Evolutionary conservation across 331 rosid species (phyloP), one percentile per base, ranked within the genome.

Genomic region (Malus hybrid): DNA sequence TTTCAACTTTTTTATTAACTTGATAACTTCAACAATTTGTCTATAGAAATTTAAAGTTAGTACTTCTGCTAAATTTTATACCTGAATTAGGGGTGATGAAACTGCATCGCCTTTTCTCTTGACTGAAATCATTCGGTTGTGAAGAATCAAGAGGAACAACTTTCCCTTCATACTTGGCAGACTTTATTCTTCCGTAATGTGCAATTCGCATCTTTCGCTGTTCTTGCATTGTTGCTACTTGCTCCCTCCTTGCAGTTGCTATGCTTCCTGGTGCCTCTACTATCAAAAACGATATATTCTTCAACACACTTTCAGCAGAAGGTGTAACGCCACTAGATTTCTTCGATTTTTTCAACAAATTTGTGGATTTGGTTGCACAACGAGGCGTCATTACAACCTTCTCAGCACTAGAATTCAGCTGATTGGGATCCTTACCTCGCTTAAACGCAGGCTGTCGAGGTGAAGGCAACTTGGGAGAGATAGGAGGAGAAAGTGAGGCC

Each of bases 161-260:
- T 67, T 74, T 69, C 22, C 67, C 73, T 64, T 69, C 74, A 14
- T n/a, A 42, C 58, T 70, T 65, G 14, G 57, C 73, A 42, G 84
- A 70, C 24, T 76, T 81, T 53, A 78, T 36, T 56, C 84, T 81
- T 46, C 84, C 84, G 18, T 81, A 81, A 66, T 81, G 84, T 4
- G 84, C 71, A 58, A 71, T 81, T 60, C 69, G 24, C 66, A 65
- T 22, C 81, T 76, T 81, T 63, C 84, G 79, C n/a, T 76, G 81
- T 55, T 76, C 84, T 61, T 74, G 81, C 84, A 71, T 66, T 24
- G 71, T 64, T 3, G 84, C 81, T 28, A 71, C 84, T 53, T 76
- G 77, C 70, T 76, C 84, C 26, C 84, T 69, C 78, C 84, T 81
- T n/a, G 81, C 71, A 50, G 84, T 81, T 7, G 84, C 84, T 30